phyloP scores from a whole-genome alignment of 225 moss, liverwort and hornwort genomes.

The Sphagnum tenellum region DNA sequence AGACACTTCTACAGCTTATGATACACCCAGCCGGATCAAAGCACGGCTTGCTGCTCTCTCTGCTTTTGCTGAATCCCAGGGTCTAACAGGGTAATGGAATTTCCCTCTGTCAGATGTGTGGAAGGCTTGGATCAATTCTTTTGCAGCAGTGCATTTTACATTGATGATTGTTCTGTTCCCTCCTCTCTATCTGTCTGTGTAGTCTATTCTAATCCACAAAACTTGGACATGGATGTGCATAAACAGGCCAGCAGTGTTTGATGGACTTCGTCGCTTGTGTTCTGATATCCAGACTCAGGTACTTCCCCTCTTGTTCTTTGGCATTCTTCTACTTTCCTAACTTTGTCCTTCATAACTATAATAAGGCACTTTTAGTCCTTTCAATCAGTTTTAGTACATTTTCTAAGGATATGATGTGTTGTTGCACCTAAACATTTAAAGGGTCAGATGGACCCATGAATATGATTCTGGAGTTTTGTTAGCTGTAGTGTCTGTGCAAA shows the following conservation, averaged over 20 bases:
- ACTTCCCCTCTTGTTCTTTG: constrained; percentile 1
- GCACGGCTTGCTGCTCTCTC: constrained; percentile 73
- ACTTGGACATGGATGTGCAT: too few species aligned
- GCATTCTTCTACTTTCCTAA: background rate
- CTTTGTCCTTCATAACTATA: too few species aligned
- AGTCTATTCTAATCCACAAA: too few species aligned
- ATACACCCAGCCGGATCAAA: constrained; percentile 61
- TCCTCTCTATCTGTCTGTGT: too few species aligned
- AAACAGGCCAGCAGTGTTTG: constrained; percentile 84
- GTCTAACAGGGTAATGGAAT: constrained; percentile 67
- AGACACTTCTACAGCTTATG: constrained; percentile 74
- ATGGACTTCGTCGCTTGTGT: constrained; percentile 77
- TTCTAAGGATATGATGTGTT: too few species aligned
- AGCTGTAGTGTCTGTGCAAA: constrained; percentile 7
- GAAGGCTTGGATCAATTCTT: constrained; percentile 5
- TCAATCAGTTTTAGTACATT: too few species aligned
- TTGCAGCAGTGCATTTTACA: constrained; percentile 1
- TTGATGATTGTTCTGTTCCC: too few species aligned
- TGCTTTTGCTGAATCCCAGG: constrained; percentile 64
- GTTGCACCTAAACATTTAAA: too few species aligned
- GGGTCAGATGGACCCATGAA: too few species aligned
- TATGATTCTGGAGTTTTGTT: constrained; percentile 1
- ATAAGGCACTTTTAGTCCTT: too few species aligned
- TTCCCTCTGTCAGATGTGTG: too few species aligned
- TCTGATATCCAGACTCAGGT: constrained; percentile 79